phyloP scores from a whole-genome alignment of 768 basidiomycete genomes.

The Termitomyces sp. region DNA sequence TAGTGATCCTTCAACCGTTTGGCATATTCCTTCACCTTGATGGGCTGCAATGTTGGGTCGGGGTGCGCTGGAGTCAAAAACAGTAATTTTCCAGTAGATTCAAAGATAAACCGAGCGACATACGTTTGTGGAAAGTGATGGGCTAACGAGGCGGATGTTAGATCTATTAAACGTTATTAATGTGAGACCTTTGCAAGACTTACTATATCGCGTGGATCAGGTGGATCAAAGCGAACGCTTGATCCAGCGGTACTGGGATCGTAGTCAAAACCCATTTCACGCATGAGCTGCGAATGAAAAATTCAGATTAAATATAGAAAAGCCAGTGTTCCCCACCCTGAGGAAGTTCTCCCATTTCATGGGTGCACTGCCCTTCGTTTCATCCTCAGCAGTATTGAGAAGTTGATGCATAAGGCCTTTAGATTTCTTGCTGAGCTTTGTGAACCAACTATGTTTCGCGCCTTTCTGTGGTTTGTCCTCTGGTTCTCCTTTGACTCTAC shows the following conservation, averaged over 20 bases:
- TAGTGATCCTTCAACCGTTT: slow-evolving; percentile 58
- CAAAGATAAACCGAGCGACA: slow-evolving; percentile 12
- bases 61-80: slow-evolving; percentile 54
- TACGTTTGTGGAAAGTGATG: slow-evolving; percentile 77
- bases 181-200: slow-evolving; percentile 1
- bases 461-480: slow-evolving; percentile 36
- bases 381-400: slow-evolving; percentile 49
- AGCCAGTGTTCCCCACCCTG: slow-evolving; percentile 38
- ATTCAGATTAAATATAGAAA: neutral
- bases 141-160: slow-evolving; percentile 32
- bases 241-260: slow-evolving; percentile 77
- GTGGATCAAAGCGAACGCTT: slow-evolving; percentile 79
- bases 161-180: no score
- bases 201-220: slow-evolving; percentile 39
- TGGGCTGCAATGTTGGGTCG: slow-evolving; percentile 54
- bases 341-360: slow-evolving; percentile 83
- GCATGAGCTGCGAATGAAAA: slow-evolving; percentile 51
- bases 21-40: slow-evolving; percentile 46
- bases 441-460: slow-evolving; percentile 51
- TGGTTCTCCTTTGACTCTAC: slow-evolving; percentile 22
- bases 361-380: slow-evolving; percentile 45
- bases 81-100: neutral
- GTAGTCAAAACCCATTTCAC: slow-evolving; percentile 71
- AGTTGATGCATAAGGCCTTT: slow-evolving; percentile 59
- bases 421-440: slow-evolving; percentile 55